phyloP scores from a whole-genome alignment of 108 stramenopile species.

The Cyclotella cryptica region DNA sequence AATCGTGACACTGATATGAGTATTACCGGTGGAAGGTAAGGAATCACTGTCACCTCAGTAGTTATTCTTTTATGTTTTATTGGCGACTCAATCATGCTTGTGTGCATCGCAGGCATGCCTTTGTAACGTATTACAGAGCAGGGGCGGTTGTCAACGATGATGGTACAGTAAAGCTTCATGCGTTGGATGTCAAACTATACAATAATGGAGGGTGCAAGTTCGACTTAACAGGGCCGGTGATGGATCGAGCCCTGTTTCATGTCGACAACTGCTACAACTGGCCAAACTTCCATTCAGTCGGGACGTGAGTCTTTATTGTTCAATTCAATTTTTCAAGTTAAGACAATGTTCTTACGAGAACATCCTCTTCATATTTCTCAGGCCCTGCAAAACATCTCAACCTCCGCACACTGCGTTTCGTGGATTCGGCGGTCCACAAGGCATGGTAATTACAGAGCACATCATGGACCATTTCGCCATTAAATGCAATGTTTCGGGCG shows the following conservation, averaged over 20 bases:
- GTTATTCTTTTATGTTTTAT: neutral
- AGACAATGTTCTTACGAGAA: neutral
- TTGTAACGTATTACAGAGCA: constrained; percentile 85
- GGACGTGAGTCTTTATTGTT: constrained; percentile 37
- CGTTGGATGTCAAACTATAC: constrained; percentile 83
- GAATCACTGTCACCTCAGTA: neutral
- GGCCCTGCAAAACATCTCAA: constrained; percentile 90
- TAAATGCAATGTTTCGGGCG: constrained; percentile 61
- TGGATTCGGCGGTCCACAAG: constrained; percentile 95
- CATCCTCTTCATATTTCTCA: neutral
- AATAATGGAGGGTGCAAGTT: constrained; percentile 89
- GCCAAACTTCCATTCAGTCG: constrained; percentile 82
- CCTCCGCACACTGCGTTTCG: constrained; percentile 94
- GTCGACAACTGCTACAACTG: constrained; percentile 90
- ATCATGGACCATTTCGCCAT: constrained; percentile 92
- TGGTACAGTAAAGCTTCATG: constrained; percentile 73
- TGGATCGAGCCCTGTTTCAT: constrained; percentile 93
- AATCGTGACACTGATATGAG: constrained; percentile 95
- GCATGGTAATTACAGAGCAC: constrained; percentile 87
- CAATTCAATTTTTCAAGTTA: neutral
- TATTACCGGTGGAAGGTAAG: constrained; percentile 70
- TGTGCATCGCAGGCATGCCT: constrained; percentile 70
- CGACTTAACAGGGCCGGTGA: constrained; percentile 90
- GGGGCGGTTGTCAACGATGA: constrained; percentile 78
- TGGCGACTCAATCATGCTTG: constrained; percentile 19